phyloP scores from a whole-genome alignment of 1,284 basidiomycete species.

The Hemileccinum hortonii region DNA sequence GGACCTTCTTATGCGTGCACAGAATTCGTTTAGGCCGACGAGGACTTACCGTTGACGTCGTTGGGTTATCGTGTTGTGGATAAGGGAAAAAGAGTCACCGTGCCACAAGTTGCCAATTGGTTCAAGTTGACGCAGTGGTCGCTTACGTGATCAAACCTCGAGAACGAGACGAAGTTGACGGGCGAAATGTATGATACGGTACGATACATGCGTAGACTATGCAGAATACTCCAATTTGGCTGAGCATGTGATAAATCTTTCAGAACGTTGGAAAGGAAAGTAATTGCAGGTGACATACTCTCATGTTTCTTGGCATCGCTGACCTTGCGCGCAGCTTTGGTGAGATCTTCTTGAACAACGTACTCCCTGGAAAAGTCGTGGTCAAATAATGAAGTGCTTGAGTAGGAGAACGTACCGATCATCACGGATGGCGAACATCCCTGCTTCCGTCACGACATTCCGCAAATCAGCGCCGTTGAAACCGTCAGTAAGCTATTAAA shows the following conservation, averaged over 20 bases:
- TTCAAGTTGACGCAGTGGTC: background rate
- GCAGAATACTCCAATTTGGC: constrained; percentile 63
- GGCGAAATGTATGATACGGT: constrained; percentile 10
- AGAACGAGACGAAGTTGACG: too few species aligned
- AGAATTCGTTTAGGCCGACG: constrained; percentile 2
- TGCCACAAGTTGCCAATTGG: too few species aligned
- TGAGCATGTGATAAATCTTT: constrained; percentile 22
- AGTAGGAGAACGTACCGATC: constrained; percentile 60
- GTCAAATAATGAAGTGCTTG: background rate
- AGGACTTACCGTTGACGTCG: constrained; percentile 15
- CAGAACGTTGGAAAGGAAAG: constrained; percentile 3
- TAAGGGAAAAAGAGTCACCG: background rate
- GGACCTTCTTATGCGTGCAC: constrained; percentile 1
- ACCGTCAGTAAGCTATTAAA: constrained; percentile 72
- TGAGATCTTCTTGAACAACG: constrained; percentile 91
- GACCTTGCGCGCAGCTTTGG: constrained; percentile 97
- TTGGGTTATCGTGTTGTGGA: background rate
- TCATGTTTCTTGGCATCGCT: constrained; percentile 96
- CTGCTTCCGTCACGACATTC: constrained; percentile 97
- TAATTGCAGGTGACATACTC: constrained; percentile 50
- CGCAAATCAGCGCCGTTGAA: constrained; percentile 97
- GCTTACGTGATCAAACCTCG: constrained; percentile 20
- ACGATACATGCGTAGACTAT: constrained; percentile 31
- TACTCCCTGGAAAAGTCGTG: constrained; percentile 62
- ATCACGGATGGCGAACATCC: constrained; percentile 99